Evolutionary conservation across 768 basidiomycete species (phyloP).

Genomic region (Strobilomyces dryophilus): DNA sequence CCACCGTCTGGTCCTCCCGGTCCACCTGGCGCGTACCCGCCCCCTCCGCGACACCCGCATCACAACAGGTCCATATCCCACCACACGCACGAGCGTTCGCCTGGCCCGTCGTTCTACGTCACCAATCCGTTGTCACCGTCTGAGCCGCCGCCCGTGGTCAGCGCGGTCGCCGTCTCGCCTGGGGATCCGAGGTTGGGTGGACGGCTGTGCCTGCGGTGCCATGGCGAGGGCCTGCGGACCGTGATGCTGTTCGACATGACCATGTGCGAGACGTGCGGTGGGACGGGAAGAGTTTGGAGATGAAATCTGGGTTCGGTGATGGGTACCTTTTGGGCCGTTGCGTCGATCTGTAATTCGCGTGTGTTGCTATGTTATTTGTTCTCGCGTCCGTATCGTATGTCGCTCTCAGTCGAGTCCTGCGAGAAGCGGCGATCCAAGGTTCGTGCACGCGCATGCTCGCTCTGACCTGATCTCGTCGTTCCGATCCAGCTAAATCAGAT

Average conservation of each 20-base stretch:
- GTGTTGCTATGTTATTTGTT: too few relatives aligned
- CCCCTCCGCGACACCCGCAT: constrained; percentile 5
- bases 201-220: constrained; percentile 57
- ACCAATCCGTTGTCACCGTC: constrained; percentile 15
- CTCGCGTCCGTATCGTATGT: not conserved
- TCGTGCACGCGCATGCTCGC: not conserved
- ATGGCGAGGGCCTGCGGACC: constrained; percentile 50
- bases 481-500: constrained; percentile 52
- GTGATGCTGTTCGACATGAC: constrained; percentile 52
- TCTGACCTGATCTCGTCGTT: not conserved
- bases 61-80: constrained; percentile 21
- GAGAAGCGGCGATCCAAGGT: constrained; percentile 38
- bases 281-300: constrained; percentile 54
- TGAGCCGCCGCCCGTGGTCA: constrained; percentile 31
- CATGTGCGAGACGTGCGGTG: constrained; percentile 56
- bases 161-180: constrained; percentile 45
- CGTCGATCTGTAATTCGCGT: too few relatives aligned
- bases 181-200: constrained; percentile 76
- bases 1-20: not conserved
- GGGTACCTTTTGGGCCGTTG: constrained; percentile 1
- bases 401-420: constrained; percentile 40
- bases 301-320: constrained; percentile 3
- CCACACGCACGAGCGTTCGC: not conserved
- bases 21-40: not conserved
- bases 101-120: constrained; percentile 22